A percentile compares a stretch with the other conserved stretches of the same genome.
These are phyloP conservation scores for Hanseniaspora opuntiae DNA, from an alignment of 805 yeast genomes.

Conservation along the genomic window DNA sequence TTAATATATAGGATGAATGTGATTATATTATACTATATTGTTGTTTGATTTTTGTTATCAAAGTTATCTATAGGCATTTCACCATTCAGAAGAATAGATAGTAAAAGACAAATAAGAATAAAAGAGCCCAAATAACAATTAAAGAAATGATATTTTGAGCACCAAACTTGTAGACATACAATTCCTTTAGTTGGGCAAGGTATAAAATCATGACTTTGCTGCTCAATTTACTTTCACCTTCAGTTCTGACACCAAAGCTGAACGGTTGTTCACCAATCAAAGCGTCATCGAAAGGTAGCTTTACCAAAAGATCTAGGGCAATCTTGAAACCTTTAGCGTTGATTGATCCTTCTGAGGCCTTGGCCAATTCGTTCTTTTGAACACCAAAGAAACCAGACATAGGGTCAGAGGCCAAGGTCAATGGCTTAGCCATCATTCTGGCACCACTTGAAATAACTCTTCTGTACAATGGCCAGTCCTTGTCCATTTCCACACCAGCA, in stretches of 20 bases:
- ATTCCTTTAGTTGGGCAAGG: constrained; percentile 33
- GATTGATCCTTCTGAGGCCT: constrained; percentile 26
- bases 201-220: constrained; percentile 38
- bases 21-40: neutral
- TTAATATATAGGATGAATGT: no score
- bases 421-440: constrained; percentile 35
- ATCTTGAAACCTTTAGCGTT: constrained; percentile 37
- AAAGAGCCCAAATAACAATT: constrained; percentile 22
- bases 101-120: constrained; percentile 23
- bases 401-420: constrained; percentile 40
- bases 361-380: constrained; percentile 31
- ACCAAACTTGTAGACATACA: constrained; percentile 36
- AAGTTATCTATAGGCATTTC: no score
- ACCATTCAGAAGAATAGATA: constrained; percentile 16
- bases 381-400: constrained; percentile 42
- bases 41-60: neutral
- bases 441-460: constrained; percentile 39
- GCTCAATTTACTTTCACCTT: constrained; percentile 38
- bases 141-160: constrained; percentile 26
- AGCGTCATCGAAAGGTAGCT: constrained; percentile 31
- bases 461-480: constrained; percentile 40
- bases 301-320: constrained; percentile 36
- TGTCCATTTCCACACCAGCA: constrained; percentile 42
- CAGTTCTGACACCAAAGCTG: constrained; percentile 41
- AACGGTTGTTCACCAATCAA: constrained; percentile 36